Evolutionary conservation across 805 yeast species (phyloP).

Genomic region (Yamadazyma olivae): DNA sequence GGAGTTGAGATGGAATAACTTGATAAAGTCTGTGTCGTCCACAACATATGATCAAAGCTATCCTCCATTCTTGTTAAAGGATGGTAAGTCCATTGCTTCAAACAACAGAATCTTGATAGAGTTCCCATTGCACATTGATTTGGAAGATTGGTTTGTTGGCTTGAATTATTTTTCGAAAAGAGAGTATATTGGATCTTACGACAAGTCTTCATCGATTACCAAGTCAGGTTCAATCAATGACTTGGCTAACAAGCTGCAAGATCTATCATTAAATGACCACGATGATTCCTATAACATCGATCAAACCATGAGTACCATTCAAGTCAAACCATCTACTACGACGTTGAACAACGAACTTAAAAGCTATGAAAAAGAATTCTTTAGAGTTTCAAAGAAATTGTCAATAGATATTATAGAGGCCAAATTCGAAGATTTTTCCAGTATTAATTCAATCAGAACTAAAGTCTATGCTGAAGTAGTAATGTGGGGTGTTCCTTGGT

Average conservation of each 20-base stretch:
- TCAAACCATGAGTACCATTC: slow-evolving; percentile 1
- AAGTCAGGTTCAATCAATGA: slow-evolving; percentile 6
- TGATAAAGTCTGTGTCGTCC: slow-evolving; percentile 26
- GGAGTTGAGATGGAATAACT: slow-evolving; percentile 47
- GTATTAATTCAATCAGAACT: slow-evolving; percentile 9
- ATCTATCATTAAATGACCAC: background rate
- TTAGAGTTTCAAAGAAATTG: slow-evolving; percentile 54
- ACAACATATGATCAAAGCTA: slow-evolving; percentile 17
- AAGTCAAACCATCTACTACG: background rate
- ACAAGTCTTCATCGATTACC: slow-evolving; percentile 7
- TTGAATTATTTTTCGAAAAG: slow-evolving; percentile 59
- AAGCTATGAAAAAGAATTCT: slow-evolving; percentile 28
- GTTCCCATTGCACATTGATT: slow-evolving; percentile 64
- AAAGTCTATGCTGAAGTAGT: slow-evolving; percentile 65
- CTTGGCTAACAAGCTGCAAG: background rate
- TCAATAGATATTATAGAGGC: slow-evolving; percentile 66
- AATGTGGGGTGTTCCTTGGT: slow-evolving; percentile 75
- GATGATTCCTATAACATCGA: slow-evolving; percentile 8
- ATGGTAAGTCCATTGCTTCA: slow-evolving; percentile 30
- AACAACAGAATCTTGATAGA: slow-evolving; percentile 49
- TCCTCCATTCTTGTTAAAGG: slow-evolving; percentile 28
- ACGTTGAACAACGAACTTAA: background rate
- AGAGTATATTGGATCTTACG: slow-evolving; percentile 45
- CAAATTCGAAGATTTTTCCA: slow-evolving; percentile 37
- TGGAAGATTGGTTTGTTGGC: slow-evolving; percentile 77